These are phyloP conservation scores for Leersia perrieri DNA, from an alignment of 176 grass and related monocot species.

Conservation along the genomic window DNA sequence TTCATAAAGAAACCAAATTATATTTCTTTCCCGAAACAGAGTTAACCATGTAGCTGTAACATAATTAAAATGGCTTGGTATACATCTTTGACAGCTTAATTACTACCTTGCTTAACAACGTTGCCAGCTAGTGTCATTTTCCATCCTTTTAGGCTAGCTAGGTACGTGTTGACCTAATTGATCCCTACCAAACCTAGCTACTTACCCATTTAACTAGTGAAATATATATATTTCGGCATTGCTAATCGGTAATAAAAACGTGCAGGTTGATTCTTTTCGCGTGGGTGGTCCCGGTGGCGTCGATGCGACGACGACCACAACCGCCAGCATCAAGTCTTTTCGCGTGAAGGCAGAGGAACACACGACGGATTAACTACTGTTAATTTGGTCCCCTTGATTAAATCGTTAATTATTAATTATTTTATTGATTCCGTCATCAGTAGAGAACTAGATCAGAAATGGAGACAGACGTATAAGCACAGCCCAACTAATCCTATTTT, in stretches of 20 bases:
- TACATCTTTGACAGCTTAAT: too few relatives aligned
- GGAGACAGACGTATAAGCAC: too few relatives aligned
- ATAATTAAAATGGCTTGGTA: too few relatives aligned
- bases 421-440: neutral
- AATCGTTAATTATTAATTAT: neutral
- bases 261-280: slow-evolving; percentile 69
- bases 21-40: too few relatives aligned
- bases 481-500: too few relatives aligned
- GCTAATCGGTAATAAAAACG: slow-evolving; percentile 5
- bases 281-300: too few relatives aligned
- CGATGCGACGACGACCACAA: neutral
- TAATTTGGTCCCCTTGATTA: slow-evolving; percentile 19
- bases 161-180: neutral
- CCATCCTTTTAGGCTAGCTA: neutral
- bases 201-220: neutral
- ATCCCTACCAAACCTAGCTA: neutral
- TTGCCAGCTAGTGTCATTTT: neutral
- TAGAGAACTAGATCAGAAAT: too few relatives aligned
- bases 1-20: too few relatives aligned
- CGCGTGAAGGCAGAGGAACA: slow-evolving; percentile 32
- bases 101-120: neutral
- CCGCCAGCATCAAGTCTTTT: neutral
- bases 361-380: neutral
- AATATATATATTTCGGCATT: neutral
- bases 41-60: too few relatives aligned